phyloP scores from a whole-genome alignment of 2,329 filamentous ascomycete genomes.

The Pseudonectria buxi region DNA sequence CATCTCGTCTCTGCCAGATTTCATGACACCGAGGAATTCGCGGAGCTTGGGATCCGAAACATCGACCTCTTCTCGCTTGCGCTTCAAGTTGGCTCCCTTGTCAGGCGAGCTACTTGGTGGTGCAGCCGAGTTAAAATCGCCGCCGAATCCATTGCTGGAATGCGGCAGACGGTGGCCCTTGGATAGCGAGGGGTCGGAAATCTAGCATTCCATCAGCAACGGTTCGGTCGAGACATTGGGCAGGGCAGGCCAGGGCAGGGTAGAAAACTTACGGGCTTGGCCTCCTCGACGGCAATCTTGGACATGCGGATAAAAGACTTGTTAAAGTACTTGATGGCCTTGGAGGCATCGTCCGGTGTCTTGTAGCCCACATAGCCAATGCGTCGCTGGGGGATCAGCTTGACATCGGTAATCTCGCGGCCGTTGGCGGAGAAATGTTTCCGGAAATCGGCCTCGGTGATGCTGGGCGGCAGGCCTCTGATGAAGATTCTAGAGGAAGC shows the following conservation, averaged over 20 bases:
- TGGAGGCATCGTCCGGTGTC: conserved; percentile 68
- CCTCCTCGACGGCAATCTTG: conserved; percentile 82
- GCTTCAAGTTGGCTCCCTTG: conserved; percentile 40
- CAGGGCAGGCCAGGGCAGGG: no score
- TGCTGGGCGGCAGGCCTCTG: conserved; percentile 76
- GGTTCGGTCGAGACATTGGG: conserved; percentile 11
- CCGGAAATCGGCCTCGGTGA: conserved; percentile 77
- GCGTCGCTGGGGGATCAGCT: conserved; percentile 79
- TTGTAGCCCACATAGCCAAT: conserved; percentile 97
- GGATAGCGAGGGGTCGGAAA: conserved; percentile 36
- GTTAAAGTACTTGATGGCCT: conserved; percentile 92
- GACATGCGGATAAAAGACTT: conserved; percentile 94
- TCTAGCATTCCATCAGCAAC: conserved; percentile 35
- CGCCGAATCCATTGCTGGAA: conserved; percentile 15
- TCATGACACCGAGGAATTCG: conserved; percentile 82
- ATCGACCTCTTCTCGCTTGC: conserved; percentile 54
- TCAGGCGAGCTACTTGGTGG: conserved; percentile 16
- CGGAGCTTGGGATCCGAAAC: conserved; percentile 71
- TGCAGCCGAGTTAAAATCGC: conserved; percentile 6
- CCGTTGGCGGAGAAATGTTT: conserved; percentile 76
- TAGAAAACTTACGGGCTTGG: conserved; percentile 61
- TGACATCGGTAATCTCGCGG: conserved; percentile 78
- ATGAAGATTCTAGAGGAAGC: conserved; percentile 68
- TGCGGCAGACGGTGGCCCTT: conserved; percentile 22
- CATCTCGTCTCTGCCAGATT: conserved; percentile 37